Evolutionary conservation across 2,329 filamentous ascomycete species (phyloP), one percentile per base, ranked within the genome.

Genomic region (Xylariaceae sp.): DNA sequence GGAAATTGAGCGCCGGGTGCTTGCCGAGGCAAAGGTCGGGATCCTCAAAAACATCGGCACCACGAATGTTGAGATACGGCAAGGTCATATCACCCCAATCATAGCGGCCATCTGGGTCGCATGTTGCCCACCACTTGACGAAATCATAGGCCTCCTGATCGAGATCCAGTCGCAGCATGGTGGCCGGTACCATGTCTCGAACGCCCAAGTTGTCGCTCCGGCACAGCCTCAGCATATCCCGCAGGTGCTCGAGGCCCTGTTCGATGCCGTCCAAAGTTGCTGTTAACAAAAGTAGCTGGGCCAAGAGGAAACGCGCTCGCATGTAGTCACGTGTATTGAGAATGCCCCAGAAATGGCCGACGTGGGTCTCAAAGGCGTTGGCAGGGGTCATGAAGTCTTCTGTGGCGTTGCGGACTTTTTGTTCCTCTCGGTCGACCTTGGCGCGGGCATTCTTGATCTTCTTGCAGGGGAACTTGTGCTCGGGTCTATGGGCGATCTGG

Each of bases 101-200:
- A 50, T 74, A 74, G 27, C 5, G 31, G 19, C 50, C 44, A 3
- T 55, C 46, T 6, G 47, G 47, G 41, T 67, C 58, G 1, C 47
- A 55, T 0, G 60, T 66, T 0, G 60, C 66, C 54, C 65, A 70
- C 67, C 69, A 71, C 60, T 69, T 73, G 2, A 71, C 46, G 39
- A 76, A 75, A 51, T 76, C 72, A 56, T 77, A 78, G 60, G 71
- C 74, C n/a, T 77, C 76, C 60, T 81, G 77, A 53, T 81, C 78
- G 42, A 63, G 67, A 26, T 71, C 71, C 5, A 81, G 68, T 2
- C 77, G 73, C 11, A 83, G 61, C 52, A 74, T 69, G 7, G 77
- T 42, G 0, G 62, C 57, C 0, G 79, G 77, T 0, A 76, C 55
- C 0, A 74, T 26, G 19, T 71, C 43, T 0, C 76, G 70, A 2